phyloP scores from a whole-genome alignment of 257 asterid species.

The Leptodermis oblonga region DNA sequence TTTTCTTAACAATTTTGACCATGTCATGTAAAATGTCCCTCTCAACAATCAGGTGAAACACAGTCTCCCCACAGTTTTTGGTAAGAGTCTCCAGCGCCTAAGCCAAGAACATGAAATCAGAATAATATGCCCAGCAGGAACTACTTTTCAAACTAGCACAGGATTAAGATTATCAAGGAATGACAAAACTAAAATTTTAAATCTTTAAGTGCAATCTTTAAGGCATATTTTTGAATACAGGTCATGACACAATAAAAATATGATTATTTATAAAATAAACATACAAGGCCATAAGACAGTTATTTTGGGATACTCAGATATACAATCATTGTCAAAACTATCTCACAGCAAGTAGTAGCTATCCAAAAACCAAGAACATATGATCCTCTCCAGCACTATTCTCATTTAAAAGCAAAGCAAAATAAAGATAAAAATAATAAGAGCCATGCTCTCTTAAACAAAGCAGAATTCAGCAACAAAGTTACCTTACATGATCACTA shows the following conservation, averaged over 20 bases:
- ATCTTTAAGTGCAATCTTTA: not conserved
- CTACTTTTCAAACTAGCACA: not conserved
- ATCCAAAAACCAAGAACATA: not conserved
- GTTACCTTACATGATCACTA: not conserved
- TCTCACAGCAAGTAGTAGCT: not conserved
- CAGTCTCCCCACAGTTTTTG: constrained; percentile 91
- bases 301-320: not conserved
- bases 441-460: not conserved
- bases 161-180: not conserved
- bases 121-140: not conserved
- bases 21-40: constrained; percentile 86
- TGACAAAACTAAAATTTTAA: not conserved
- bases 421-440: not conserved
- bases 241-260: not conserved
- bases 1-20: constrained; percentile 95
- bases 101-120: constrained; percentile 16
- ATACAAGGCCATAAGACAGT: not conserved
- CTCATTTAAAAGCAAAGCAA: not conserved
- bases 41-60: constrained; percentile 86
- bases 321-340: not conserved
- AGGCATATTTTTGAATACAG: not conserved
- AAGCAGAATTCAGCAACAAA: not conserved
- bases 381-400: not conserved
- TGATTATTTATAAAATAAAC: not conserved
- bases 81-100: constrained; percentile 95